phyloP scores from a whole-genome alignment of 2,329 filamentous ascomycete species.

The Fonsecaea nubica region DNA sequence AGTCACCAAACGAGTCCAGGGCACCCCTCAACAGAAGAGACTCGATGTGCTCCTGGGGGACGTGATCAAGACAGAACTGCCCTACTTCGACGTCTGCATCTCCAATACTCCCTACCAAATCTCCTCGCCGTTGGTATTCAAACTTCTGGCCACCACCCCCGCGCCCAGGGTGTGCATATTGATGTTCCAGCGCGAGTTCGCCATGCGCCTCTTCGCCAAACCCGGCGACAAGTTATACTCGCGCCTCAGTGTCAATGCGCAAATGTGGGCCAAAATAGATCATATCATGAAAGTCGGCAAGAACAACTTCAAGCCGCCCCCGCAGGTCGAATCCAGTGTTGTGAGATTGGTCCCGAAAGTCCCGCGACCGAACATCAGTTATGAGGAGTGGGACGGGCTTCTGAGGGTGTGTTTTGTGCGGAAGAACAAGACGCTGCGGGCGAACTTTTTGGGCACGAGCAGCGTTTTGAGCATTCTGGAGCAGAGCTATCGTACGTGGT shows the following conservation, averaged over 20 bases:
- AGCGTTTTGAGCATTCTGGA: slow-evolving; percentile 84
- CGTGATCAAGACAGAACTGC: slow-evolving; percentile 85
- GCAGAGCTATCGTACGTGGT: slow-evolving; percentile 87
- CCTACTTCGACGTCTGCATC: slow-evolving; percentile 83
- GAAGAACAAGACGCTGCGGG: slow-evolving; percentile 88
- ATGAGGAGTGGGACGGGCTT: slow-evolving; percentile 94
- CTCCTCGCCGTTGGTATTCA: slow-evolving; percentile 88
- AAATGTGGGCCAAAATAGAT: slow-evolving; percentile 81
- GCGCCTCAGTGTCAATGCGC: slow-evolving; percentile 87
- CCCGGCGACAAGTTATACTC: slow-evolving; percentile 90
- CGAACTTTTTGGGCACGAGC: slow-evolving; percentile 78
- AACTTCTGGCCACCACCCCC: slow-evolving; percentile 80
- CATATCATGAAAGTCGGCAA: slow-evolving; percentile 90
- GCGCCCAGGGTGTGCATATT: slow-evolving; percentile 84
- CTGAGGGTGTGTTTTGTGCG: slow-evolving; percentile 81
- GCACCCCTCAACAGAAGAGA: slow-evolving; percentile 80
- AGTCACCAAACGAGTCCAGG: slow-evolving; percentile 90
- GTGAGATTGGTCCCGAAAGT: slow-evolving; percentile 88
- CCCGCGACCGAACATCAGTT: slow-evolving; percentile 84
- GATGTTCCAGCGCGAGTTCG: slow-evolving; percentile 97
- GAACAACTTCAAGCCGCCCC: slow-evolving; percentile 96
- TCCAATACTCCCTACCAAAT: slow-evolving; percentile 81
- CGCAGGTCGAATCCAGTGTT: slow-evolving; percentile 88
- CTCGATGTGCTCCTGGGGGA: slow-evolving; percentile 90
- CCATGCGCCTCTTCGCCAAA: slow-evolving; percentile 83